These are phyloP conservation scores for Hawksworthiomyces lignivorus DNA, from an alignment of 2,329 filamentous ascomycete species.

Conservation along the genomic window DNA sequence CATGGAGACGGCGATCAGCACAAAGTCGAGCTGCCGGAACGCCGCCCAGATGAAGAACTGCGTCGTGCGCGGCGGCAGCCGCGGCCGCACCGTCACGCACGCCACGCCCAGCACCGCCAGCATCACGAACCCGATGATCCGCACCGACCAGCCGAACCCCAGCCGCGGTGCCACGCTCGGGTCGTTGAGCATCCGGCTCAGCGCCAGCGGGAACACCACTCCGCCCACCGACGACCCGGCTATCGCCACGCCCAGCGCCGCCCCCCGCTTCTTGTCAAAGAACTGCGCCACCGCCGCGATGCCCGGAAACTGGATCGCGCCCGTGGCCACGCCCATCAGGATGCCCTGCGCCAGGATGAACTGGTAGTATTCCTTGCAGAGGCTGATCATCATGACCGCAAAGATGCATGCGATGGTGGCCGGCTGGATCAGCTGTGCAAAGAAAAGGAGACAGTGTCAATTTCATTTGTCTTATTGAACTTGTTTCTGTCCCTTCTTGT, in stretches of 20 bases:
- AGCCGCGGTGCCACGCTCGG: slow-evolving; percentile 22
- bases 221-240: slow-evolving; percentile 35
- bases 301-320: slow-evolving; percentile 28
- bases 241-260: slow-evolving; percentile 30
- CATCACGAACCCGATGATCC: slow-evolving; percentile 37
- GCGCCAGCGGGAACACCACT: slow-evolving; percentile 41
- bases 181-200: slow-evolving; percentile 43
- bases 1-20: slow-evolving; percentile 23
- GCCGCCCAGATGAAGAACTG: slow-evolving; percentile 29
- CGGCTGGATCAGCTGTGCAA: slow-evolving; percentile 40
- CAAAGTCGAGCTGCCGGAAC: slow-evolving; percentile 48
- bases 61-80: slow-evolving; percentile 31
- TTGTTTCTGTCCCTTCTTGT: too few relatives aligned
- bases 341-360: slow-evolving; percentile 33
- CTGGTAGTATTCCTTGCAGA: slow-evolving; percentile 32
- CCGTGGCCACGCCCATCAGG: slow-evolving; percentile 26
- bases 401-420: slow-evolving; percentile 43
- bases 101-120: slow-evolving; percentile 27
- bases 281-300: slow-evolving; percentile 29
- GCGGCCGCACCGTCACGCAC: slow-evolving; percentile 33
- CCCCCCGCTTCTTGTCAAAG: slow-evolving; percentile 30
- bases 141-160: slow-evolving; percentile 24
- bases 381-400: slow-evolving; percentile 31
- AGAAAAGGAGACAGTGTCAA: too few relatives aligned
- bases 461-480: too few relatives aligned